Percentiles rank a stretch among this genome's conserved stretches.
Conservation (phyloP, 371 early-diverging fungal genomes). For the Mortierella sp. region DNA sequence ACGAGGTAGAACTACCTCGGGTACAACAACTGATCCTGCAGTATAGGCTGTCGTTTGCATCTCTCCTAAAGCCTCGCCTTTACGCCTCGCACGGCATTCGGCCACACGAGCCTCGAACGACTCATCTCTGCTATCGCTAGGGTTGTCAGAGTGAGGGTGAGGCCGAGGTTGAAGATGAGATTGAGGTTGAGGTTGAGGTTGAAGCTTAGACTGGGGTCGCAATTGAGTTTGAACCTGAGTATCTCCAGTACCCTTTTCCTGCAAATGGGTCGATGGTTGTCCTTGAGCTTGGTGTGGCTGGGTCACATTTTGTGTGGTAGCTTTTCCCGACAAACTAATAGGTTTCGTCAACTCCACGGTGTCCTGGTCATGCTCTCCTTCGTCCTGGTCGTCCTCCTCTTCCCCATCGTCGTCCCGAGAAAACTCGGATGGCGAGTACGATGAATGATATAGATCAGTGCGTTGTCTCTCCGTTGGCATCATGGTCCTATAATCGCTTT, state of each 20-base stretch:
- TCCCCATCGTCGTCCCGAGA: conserved; percentile 13
- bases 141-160: not conserved
- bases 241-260: not conserved
- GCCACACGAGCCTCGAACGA: conserved; percentile 36
- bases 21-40: not conserved
- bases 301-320: not conserved
- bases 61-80: conserved; percentile 5
- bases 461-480: conserved; percentile 5
- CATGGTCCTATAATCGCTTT: not conserved
- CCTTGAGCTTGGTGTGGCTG: not conserved
- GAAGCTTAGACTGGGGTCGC: not conserved
- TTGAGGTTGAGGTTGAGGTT: not conserved
- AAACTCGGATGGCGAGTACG: conserved; percentile 39
- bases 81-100: conserved; percentile 21
- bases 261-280: not conserved
- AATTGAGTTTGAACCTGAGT: not conserved
- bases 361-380: conserved; percentile 23
- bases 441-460: conserved; percentile 16
- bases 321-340: too few species aligned
- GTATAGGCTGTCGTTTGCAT: not conserved
- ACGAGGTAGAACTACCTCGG: not conserved
- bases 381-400: conserved; percentile 5
- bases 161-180: not conserved
- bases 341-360: conserved; percentile 21
- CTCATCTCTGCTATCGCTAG: conserved; percentile 2